phyloP scores from a whole-genome alignment of 2,329 filamentous ascomycete species.

The Curvularia verruculosa region DNA sequence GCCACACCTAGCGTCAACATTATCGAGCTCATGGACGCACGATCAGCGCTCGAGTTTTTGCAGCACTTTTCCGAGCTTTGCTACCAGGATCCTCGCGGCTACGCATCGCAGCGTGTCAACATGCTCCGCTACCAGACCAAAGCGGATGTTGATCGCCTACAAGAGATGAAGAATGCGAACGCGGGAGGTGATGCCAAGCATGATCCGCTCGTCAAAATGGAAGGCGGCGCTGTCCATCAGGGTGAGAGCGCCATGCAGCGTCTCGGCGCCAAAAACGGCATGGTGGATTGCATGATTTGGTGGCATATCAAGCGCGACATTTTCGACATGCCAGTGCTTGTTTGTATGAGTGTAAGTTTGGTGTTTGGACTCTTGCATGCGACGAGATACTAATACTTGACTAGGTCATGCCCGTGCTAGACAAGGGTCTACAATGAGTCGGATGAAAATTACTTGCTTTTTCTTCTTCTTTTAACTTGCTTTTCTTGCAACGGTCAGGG shows the following conservation, averaged over 20 bases:
- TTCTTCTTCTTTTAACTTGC: background rate
- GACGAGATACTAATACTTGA: slow-evolving; percentile 11
- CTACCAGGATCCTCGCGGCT: slow-evolving; percentile 87
- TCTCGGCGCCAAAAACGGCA: slow-evolving; percentile 80
- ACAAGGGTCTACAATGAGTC: slow-evolving; percentile 29
- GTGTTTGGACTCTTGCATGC: background rate
- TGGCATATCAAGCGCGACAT: slow-evolving; percentile 97
- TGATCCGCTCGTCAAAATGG: slow-evolving; percentile 39
- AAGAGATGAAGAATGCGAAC: slow-evolving; percentile 30
- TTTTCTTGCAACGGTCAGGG: background rate
- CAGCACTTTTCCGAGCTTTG: slow-evolving; percentile 93
- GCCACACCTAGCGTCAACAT: slow-evolving; percentile 80
- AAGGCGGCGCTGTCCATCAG: slow-evolving; percentile 47
- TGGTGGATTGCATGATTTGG: slow-evolving; percentile 93
- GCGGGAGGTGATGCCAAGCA: slow-evolving; percentile 29
- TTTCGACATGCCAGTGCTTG: slow-evolving; percentile 98
- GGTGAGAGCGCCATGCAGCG: slow-evolving; percentile 80
- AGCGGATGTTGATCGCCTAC: slow-evolving; percentile 42
- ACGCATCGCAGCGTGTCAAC: slow-evolving; percentile 81
- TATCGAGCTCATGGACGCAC: slow-evolving; percentile 90
- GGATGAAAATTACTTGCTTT: background rate
- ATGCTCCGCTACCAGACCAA: slow-evolving; percentile 80
- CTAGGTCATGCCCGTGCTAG: slow-evolving; percentile 43
- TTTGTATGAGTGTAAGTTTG: slow-evolving; percentile 91
- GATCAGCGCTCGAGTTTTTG: slow-evolving; percentile 92